These are phyloP conservation scores for Lactarius sp. DNA, from an alignment of 768 basidiomycete species.

Conservation along the genomic window DNA sequence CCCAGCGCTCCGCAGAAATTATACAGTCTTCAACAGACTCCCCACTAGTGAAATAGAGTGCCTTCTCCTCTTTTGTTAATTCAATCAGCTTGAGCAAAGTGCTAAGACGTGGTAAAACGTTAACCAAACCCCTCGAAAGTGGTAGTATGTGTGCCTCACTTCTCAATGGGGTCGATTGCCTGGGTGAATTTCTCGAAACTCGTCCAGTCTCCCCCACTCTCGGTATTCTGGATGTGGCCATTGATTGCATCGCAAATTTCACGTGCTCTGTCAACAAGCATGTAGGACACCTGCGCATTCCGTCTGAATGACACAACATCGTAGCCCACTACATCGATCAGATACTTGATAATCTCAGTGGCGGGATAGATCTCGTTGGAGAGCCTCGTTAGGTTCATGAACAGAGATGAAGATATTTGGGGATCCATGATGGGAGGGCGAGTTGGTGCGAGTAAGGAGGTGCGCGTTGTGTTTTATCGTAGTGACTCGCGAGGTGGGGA, in stretches of 20 bases:
- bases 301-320: conserved; percentile 23
- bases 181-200: conserved; percentile 23
- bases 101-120: not conserved
- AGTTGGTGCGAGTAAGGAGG: not conserved
- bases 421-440: not conserved
- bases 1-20: conserved; percentile 11
- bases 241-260: conserved; percentile 25
- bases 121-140: not conserved
- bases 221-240: conserved; percentile 13
- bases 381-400: not conserved
- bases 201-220: conserved; percentile 18
- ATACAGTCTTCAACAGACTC: conserved; percentile 14
- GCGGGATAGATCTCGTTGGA: conserved; percentile 14
- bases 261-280: conserved; percentile 24
- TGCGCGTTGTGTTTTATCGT: not conserved
- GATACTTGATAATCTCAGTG: conserved; percentile 24
- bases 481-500: not conserved
- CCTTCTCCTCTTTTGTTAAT: conserved; percentile 16
- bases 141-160: conserved; percentile 5
- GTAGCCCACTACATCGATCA: conserved; percentile 18
- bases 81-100: conserved; percentile 11
- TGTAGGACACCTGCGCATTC: conserved; percentile 26
- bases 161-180: conserved; percentile 26
- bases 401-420: not conserved
- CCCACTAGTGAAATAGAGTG: conserved; percentile 4